Percentiles rank a stretch among this genome's conserved stretches.
Evolutionary conservation across 1,284 basidiomycete genomes (phyloP).

Genomic region (Ganoderma boninense): DNA sequence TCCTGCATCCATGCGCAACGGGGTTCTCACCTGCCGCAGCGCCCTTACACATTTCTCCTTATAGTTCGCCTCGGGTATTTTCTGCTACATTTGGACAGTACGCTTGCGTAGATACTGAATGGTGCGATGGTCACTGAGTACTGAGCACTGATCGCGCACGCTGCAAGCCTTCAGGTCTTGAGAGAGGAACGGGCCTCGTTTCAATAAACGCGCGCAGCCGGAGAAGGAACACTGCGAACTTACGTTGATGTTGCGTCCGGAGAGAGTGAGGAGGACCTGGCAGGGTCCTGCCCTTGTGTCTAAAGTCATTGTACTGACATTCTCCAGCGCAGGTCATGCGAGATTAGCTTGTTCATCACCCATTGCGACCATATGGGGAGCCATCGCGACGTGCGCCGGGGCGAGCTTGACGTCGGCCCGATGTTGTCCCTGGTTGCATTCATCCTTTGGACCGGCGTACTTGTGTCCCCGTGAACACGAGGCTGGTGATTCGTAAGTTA

Average conservation of each 20-base stretch:
- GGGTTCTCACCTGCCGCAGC: not conserved
- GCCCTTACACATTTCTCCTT: not conserved
- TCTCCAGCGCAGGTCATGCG: not conserved
- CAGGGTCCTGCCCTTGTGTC: too few relatives aligned
- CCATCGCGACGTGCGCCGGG: not conserved
- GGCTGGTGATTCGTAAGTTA: not conserved
- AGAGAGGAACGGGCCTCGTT: not conserved
- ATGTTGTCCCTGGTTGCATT: not conserved
- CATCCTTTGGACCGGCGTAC: not conserved
- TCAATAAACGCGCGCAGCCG: not conserved
- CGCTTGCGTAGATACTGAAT: not conserved
- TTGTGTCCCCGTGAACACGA: not conserved
- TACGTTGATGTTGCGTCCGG: not conserved
- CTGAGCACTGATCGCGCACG: not conserved
- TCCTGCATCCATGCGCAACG: not conserved
- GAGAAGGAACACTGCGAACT: not conserved
- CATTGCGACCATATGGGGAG: not conserved
- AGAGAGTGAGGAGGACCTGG: not conserved
- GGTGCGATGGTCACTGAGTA: not conserved
- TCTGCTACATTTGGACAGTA: not conserved
- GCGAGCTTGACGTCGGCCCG: not conserved
- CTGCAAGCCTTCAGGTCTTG: not conserved
- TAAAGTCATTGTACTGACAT: not conserved
- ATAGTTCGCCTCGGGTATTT: not conserved
- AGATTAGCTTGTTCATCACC: not conserved